Conservation (phyloP, 2,329 filamentous ascomycete genomes). For the Ceratocystis alfenasii region DNA sequence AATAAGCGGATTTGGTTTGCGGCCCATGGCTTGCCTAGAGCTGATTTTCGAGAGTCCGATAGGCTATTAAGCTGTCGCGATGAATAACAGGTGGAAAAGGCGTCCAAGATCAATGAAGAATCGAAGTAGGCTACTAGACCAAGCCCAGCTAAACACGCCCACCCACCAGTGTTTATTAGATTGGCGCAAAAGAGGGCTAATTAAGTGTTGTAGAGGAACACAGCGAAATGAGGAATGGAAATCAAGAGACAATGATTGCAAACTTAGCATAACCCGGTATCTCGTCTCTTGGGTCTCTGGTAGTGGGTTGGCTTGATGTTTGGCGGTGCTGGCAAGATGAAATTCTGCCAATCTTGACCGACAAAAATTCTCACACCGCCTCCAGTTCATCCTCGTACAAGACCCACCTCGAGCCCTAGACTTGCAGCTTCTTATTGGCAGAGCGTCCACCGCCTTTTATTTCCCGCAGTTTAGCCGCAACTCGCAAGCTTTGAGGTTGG, state of each 20-base stretch:
- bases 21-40: slow-evolving; percentile 47
- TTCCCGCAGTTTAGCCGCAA: slow-evolving; percentile 15
- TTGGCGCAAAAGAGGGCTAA: background rate
- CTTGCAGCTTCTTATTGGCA: slow-evolving; percentile 14
- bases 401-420: slow-evolving; percentile 3
- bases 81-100: background rate
- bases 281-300: background rate
- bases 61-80: background rate
- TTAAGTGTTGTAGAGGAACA: background rate
- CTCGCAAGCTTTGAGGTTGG: background rate
- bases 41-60: background rate
- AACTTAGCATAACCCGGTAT: background rate
- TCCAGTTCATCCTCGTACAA: slow-evolving; percentile 21
- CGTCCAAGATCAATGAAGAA: background rate
- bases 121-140: background rate
- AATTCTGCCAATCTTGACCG: slow-evolving; percentile 34
- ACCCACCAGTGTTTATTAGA: background rate
- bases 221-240: background rate
- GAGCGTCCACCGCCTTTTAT: slow-evolving; percentile 20
- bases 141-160: background rate
- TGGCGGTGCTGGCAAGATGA: slow-evolving; percentile 20
- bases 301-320: background rate
- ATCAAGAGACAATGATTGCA: background rate
- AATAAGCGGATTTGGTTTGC: slow-evolving; percentile 73
- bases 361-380: slow-evolving; percentile 35